A percentile compares a stretch with the other conserved stretches of the same genome.
These are phyloP conservation scores for Pythium phragmiticola DNA, from an alignment of 352 stramenopile genomes.

Conservation along the genomic window DNA sequence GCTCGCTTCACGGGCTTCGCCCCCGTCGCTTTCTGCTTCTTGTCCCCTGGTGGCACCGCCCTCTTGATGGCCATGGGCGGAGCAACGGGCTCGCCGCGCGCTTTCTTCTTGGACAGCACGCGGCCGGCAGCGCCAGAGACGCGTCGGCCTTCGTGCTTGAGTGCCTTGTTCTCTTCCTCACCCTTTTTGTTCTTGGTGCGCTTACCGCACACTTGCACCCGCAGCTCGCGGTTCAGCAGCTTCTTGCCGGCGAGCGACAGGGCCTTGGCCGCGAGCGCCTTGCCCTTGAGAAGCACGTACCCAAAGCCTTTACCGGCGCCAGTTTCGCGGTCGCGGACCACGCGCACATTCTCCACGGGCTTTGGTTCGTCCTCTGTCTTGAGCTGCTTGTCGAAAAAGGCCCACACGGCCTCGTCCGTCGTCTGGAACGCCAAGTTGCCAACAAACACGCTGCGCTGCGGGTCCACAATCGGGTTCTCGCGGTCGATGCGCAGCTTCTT, in stretches of 20 bases:
- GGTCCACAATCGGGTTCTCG: slow-evolving; percentile 65
- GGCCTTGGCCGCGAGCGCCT: slow-evolving; percentile 64
- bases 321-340: slow-evolving; percentile 88
- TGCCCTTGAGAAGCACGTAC: slow-evolving; percentile 84
- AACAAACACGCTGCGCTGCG: slow-evolving; percentile 86
- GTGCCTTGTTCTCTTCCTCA: slow-evolving; percentile 36
- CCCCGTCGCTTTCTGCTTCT: slow-evolving; percentile 6
- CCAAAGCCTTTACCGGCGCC: slow-evolving; percentile 91
- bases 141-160: slow-evolving; percentile 59
- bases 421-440: slow-evolving; percentile 89
- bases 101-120: slow-evolving; percentile 67
- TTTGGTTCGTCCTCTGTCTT: slow-evolving; percentile 58
- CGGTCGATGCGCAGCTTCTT: slow-evolving; percentile 73
- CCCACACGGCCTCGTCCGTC: slow-evolving; percentile 69
- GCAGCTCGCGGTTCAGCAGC: slow-evolving; percentile 67
- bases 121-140: slow-evolving; percentile 57
- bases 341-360: slow-evolving; percentile 83
- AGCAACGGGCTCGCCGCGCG: slow-evolving; percentile 7
- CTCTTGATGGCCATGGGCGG: slow-evolving; percentile 8
- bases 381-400: slow-evolving; percentile 75
- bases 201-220: slow-evolving; percentile 81
- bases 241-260: slow-evolving; percentile 63
- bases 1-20: slow-evolving; percentile 33
- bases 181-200: slow-evolving; percentile 80
- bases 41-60: neutral